Evolutionary conservation across 1,284 basidiomycete species (phyloP), one percentile per base, ranked within the genome.

Genomic region (Cystobasidiaceae sp.): DNA sequence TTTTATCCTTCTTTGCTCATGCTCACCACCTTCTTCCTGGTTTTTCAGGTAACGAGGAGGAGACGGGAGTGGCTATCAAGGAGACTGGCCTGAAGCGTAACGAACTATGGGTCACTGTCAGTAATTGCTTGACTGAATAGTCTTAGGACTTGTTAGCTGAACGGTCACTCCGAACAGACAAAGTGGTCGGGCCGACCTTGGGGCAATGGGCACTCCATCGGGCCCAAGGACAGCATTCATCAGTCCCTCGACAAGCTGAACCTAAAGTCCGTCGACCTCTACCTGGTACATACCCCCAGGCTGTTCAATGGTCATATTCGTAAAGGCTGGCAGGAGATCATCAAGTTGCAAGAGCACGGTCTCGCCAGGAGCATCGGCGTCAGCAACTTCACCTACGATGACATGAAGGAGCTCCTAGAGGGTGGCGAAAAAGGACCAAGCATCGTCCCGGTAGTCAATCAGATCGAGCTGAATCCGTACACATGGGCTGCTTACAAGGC

Each of bases 301-400:
- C 60, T 69, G 39, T 80, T 81, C 23, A 72, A 79, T 21, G 79
- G 80, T 0, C 81, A 85, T 66, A 82, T 87, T 52, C 60, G 64
- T 25, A 80, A 80, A 0, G 79, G 79, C 7, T 89, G 87, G 87
- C 77, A 76, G 28, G 77, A 83, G 70, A 81, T 88, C 73, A 85
- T 86, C 74, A 78, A 78, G 28, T 71, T 85, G 62, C 80, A 83
- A 70, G 80, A 82, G 55, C 77, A 81, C 8, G 86, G 85, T 0
- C 75, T 84, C 4, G 80, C 81, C 27, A 86, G 84, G 82, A 85
- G 83, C 68, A 86, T 88, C 60, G 87, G 87, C n/a, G 84, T 89
- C 23, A 85, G 83, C 75, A 89, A 89, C 77, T 88, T 85, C 73
- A 75, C 77, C n/a, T 78, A 85, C 25, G 73, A 79, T 3, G 79